Base-by-base conservation (phyloP, 1,139 yeast genomes). In the Protomyces inouyei region DNA sequence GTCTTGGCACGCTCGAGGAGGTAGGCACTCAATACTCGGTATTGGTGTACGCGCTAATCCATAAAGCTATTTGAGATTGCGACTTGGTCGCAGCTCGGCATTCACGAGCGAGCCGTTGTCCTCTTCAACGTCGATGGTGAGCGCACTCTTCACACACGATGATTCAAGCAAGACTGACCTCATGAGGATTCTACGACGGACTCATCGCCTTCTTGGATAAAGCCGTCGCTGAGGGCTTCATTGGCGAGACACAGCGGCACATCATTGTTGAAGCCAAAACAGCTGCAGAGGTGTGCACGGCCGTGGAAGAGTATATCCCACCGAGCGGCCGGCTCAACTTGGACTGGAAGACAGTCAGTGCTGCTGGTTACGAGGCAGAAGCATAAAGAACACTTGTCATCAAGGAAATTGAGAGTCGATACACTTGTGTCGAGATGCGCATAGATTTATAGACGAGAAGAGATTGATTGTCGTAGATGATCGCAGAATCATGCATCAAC, bases 1-100 rank as follows among this genome's bases (percentile, higher is more conserved):
- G 97, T 12, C 89, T 85, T 74, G 97, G 96, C 64, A 89, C 96
- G 3, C 77, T 89, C 72, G 97, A 90, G 76, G 97, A 90, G 76
- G 80, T 90, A 69, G 85, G 90, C 16, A 14, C 3, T 38, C 14
- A 12, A 1, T 1, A 12, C 12, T 9, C 10, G 14, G n/a, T 38
- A 10, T 4, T 10, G 43, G 43, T 5, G 16, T 6, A 38, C n/a
- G 10, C 6, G 43, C 43, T 38, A 16, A 38, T 14, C 8, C 32
- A 2, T 6, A 14, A 14, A 38, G 43, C 25, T 43, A 2, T 43
- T 43, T 85, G 96, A 90, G 77, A 87, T 89, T 65, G 87, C 88
- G 64, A 90, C 97, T 3, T 90, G 97, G 93, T 85, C 85, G 67
- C 97, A 90, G 77, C 80, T 90, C 71, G 93, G 91, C 52, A 90